A percentile compares a stretch with the other conserved stretches of the same genome.
Evolutionary conservation across 1,139 yeast genomes (phyloP).

Genomic region (Hansenula anomala): DNA sequence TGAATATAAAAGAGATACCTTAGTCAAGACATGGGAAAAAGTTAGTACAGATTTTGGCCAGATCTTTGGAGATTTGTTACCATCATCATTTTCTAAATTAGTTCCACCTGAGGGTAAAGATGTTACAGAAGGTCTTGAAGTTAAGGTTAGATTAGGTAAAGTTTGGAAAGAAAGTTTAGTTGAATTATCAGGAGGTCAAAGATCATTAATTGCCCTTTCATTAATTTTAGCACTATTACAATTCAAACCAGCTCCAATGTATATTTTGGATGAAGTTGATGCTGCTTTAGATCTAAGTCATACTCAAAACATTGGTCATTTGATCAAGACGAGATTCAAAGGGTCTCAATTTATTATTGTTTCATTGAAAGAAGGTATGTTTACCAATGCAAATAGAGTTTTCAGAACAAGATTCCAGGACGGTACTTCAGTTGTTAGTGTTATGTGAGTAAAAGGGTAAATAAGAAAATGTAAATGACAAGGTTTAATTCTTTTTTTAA

Average conservation of each 20-base stretch:
- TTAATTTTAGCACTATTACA: slow-evolving; percentile 86
- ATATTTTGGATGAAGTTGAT: slow-evolving; percentile 94
- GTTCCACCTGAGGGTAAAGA: slow-evolving; percentile 78
- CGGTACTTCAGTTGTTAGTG: slow-evolving; percentile 89
- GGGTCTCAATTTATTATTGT: slow-evolving; percentile 97
- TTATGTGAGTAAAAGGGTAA: slow-evolving; percentile 24
- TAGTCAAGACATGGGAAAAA: slow-evolving; percentile 78
- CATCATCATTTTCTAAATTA: slow-evolving; percentile 86
- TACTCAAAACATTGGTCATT: slow-evolving; percentile 95
- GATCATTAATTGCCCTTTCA: slow-evolving; percentile 89
- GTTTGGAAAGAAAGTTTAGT: slow-evolving; percentile 96
- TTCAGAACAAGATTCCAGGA: slow-evolving; percentile 94
- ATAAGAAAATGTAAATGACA: neutral
- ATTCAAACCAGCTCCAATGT: slow-evolving; percentile 98
- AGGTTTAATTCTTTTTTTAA: too few species aligned
- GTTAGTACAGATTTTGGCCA: slow-evolving; percentile 90
- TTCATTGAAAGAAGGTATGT: slow-evolving; percentile 96
- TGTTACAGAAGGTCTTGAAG: slow-evolving; percentile 88
- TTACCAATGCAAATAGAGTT: slow-evolving; percentile 91
- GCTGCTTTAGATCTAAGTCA: slow-evolving; percentile 97
- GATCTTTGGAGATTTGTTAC: slow-evolving; percentile 82
- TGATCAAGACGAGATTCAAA: slow-evolving; percentile 89
- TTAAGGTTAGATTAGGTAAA: slow-evolving; percentile 83
- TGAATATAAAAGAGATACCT: slow-evolving; percentile 79
- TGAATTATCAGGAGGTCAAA: slow-evolving; percentile 95